These are phyloP conservation scores for Salix dunnii DNA, from an alignment of 345 rosid species.

Conservation along the genomic window DNA sequence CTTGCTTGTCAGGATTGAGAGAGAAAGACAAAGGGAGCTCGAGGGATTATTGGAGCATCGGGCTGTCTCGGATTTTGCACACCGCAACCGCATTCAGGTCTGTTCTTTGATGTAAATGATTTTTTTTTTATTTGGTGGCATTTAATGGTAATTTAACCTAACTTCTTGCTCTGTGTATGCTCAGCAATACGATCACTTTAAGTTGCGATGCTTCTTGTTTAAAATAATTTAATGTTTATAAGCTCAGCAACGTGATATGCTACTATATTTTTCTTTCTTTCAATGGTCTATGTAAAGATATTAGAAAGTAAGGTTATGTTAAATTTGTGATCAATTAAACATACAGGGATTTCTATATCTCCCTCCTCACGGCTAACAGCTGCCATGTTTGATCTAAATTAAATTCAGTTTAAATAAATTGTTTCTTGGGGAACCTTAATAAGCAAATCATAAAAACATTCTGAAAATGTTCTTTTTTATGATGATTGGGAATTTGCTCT, in stretches of 20 bases:
- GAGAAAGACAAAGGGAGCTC: constrained; percentile 89
- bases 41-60: constrained; percentile 91
- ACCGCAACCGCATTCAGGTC: constrained; percentile 98
- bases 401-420: neutral
- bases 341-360: neutral
- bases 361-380: neutral
- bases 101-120: constrained; percentile 12
- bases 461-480: neutral
- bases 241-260: neutral
- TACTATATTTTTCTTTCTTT: neutral
- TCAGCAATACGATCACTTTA: neutral
- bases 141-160: neutral
- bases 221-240: neutral
- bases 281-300: neutral
- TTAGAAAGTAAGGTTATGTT: neutral
- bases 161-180: neutral
- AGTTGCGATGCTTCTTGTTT: neutral
- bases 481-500: neutral
- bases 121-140: neutral
- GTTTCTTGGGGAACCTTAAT: neutral
- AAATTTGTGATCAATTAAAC: neutral
- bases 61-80: constrained; percentile 97
- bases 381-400: neutral
- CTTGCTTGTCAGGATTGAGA: constrained; percentile 78
- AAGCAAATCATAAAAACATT: neutral